A percentile compares a stretch with the other conserved stretches of the same genome.
Evolutionary conservation across 345 rosid genomes (phyloP).

Genomic region (Boechera divaricarpa): DNA sequence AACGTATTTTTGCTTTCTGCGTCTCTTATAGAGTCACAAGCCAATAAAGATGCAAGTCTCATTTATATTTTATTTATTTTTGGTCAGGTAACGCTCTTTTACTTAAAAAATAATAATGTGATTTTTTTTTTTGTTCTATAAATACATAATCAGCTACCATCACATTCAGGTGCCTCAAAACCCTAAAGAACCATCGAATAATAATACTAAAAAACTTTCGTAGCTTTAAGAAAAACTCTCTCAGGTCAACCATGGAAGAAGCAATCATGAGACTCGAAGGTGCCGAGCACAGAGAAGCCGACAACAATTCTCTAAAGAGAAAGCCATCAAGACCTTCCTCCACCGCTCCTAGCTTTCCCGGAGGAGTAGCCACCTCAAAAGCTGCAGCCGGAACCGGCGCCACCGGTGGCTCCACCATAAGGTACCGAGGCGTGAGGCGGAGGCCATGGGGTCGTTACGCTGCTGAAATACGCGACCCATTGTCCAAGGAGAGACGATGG

Average conservation of each 20-base stretch:
- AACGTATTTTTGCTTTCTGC: slow-evolving; percentile 33
- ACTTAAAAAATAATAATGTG: not conserved
- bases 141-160: slow-evolving; percentile 29
- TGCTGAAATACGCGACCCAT: slow-evolving; percentile 95
- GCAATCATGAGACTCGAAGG: slow-evolving; percentile 44
- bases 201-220: not conserved
- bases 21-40: slow-evolving; percentile 25
- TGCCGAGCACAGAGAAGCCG: slow-evolving; percentile 31
- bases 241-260: slow-evolving; percentile 41
- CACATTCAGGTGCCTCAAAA: slow-evolving; percentile 42
- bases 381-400: slow-evolving; percentile 49
- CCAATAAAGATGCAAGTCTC: slow-evolving; percentile 11
- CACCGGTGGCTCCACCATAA: slow-evolving; percentile 52
- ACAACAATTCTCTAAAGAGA: slow-evolving; percentile 37
- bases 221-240: not conserved
- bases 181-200: slow-evolving; percentile 16
- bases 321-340: slow-evolving; percentile 42
- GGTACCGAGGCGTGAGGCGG: slow-evolving; percentile 95
- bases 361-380: slow-evolving; percentile 40
- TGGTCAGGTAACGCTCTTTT: slow-evolving; percentile 1
- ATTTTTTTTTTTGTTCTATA: slow-evolving; percentile 14
- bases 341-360: slow-evolving; percentile 31
- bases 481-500: slow-evolving; percentile 92
- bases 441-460: slow-evolving; percentile 99
- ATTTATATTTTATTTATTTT: not conserved